Evolutionary conservation across 306 rosid species (phyloP), one percentile per base, ranked within the genome.

Genomic region (Prunus davidiana): DNA sequence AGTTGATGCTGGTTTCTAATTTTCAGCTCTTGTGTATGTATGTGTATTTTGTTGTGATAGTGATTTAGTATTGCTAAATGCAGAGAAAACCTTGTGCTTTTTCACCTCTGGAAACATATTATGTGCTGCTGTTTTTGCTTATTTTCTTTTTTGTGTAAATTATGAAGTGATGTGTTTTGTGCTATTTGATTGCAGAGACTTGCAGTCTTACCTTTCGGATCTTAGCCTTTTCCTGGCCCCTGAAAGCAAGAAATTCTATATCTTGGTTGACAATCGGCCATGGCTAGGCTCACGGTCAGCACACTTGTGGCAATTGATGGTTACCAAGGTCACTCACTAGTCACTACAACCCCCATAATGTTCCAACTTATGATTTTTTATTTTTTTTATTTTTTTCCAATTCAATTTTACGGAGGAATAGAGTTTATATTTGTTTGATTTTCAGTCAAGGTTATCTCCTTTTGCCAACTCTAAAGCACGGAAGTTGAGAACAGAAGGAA

Each of bases 221-320:
- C 97, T 96, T 76, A 88, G 88, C 84, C 82, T 96, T 73, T 91
- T 96, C 83, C 84, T 92, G 4, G 97, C 93, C 58, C 85, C 79
- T 77, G 88, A 92, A 46, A 88, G 98, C 78, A 91, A 90, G 67
- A 89, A 78, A 67, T 71, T 89, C 20, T 92, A 87, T 82, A 88
- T 96, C 69, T 88, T 96, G 87, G 99, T 96, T 78, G 98, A 96
- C 84, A 96, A 96, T 22, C 90, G 98, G 79, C 99, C 97, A 86
- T 92, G 96, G 93, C 80, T 83, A 57, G 87, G 97, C 66, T 83
- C 89, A 43, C 80, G 89, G 76, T 82, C 89, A 52, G 97, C 92
- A 38, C 99, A 90, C 84, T 74, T 96, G 18, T 96, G 99, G 99
- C 99, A 96, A 63, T 84, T 90, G 81, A 91, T 96, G 99, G 93